A percentile compares a stretch with the other conserved stretches of the same genome.
Evolutionary conservation across 1,284 basidiomycete species (phyloP).

Genomic region (Tremellales sp.): DNA sequence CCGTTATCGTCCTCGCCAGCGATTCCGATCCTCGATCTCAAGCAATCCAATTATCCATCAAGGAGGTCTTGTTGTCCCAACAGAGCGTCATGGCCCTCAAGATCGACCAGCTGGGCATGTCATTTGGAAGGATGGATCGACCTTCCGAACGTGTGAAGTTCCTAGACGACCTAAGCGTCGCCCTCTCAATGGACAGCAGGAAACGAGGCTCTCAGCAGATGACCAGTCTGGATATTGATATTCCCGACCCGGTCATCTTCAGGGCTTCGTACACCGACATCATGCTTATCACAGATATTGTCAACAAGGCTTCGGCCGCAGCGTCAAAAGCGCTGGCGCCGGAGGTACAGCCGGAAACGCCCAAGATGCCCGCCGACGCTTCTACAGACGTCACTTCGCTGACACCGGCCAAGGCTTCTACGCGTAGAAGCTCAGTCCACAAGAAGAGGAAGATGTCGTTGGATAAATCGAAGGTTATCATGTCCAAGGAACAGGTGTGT

Average conservation of each 20-base stretch:
- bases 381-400: slow-evolving; percentile 20
- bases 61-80: slow-evolving; percentile 84
- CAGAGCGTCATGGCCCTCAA: slow-evolving; percentile 84
- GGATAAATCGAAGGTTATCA: slow-evolving; percentile 55
- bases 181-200: slow-evolving; percentile 79
- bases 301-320: slow-evolving; percentile 80
- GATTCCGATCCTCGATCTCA: slow-evolving; percentile 76
- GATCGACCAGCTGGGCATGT: slow-evolving; percentile 86
- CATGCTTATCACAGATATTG: slow-evolving; percentile 79
- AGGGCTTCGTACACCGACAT: slow-evolving; percentile 92
- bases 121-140: slow-evolving; percentile 82
- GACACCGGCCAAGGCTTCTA: slow-evolving; percentile 6
- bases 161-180: slow-evolving; percentile 87
- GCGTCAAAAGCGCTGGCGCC: slow-evolving; percentile 33
- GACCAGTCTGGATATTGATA: slow-evolving; percentile 78
- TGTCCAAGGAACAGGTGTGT: slow-evolving; percentile 74
- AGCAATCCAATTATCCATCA: slow-evolving; percentile 80
- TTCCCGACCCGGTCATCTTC: slow-evolving; percentile 76
- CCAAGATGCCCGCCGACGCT: slow-evolving; percentile 14
- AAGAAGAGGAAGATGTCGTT: slow-evolving; percentile 51
- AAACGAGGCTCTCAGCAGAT: slow-evolving; percentile 68
- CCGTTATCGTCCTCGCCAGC: slow-evolving; percentile 82
- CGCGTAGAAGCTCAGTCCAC: slow-evolving; percentile 46
- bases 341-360: slow-evolving; percentile 5
- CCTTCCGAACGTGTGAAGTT: slow-evolving; percentile 81